Conservation (phyloP, 805 yeast genomes). For the Candida peoriensis region DNA sequence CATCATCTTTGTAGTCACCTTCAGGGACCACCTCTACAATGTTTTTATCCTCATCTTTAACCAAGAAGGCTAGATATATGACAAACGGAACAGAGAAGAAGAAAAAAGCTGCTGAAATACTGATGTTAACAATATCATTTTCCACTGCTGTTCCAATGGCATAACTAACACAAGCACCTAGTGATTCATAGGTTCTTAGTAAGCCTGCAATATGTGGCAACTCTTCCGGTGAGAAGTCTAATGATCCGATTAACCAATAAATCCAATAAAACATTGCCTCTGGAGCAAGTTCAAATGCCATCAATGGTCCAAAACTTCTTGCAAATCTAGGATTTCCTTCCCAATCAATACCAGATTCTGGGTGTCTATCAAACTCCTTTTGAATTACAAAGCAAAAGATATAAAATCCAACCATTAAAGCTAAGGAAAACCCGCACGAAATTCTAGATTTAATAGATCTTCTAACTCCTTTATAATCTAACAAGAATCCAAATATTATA, state of each 20-base stretch:
- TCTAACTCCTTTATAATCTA: constrained; percentile 13
- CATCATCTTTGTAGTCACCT: not conserved
- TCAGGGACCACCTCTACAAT: not conserved
- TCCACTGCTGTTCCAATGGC: constrained; percentile 21
- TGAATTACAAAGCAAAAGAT: constrained; percentile 18
- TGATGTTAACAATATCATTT: constrained; percentile 21
- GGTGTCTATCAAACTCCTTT: constrained; percentile 6
- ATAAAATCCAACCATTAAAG: constrained; percentile 14
- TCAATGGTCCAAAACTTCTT: constrained; percentile 19
- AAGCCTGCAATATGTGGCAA: constrained; percentile 18
- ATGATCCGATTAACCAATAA: constrained; percentile 23
- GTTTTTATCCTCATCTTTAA: constrained; percentile 23
- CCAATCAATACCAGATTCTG: constrained; percentile 19
- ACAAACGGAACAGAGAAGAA: constrained; percentile 13
- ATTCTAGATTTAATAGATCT: constrained; percentile 12
- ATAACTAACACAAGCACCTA: constrained; percentile 18
- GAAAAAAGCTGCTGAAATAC: constrained; percentile 22
- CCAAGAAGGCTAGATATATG: constrained; percentile 5
- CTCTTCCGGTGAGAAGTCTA: constrained; percentile 16
- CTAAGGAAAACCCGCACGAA: constrained; percentile 15
- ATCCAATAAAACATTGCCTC: constrained; percentile 23
- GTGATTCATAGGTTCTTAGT: constrained; percentile 21
- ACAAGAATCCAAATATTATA: constrained; percentile 13
- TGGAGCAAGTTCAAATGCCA: constrained; percentile 18
- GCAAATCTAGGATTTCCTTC: constrained; percentile 7